phyloP scores from a whole-genome alignment of 176 grass and related monocot genomes.

The Rhynchospora pubera region DNA sequence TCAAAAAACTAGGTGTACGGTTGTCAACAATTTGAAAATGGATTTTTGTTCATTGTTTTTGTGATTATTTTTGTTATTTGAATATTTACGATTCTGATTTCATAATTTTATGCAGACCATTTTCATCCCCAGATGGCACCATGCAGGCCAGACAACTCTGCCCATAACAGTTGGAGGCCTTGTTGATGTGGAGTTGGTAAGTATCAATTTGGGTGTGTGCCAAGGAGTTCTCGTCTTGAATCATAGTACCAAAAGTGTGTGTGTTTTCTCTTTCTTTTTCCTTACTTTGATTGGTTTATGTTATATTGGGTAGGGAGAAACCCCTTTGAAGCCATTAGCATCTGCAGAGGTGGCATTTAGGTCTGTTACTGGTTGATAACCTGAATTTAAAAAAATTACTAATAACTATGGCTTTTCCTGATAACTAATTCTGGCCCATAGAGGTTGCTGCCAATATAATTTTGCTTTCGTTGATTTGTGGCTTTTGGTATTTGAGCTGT shows the following conservation, averaged over 20 bases:
- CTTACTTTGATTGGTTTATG: not conserved
- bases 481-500: not conserved
- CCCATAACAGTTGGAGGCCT: conserved; percentile 79
- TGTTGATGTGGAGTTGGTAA: conserved; percentile 37
- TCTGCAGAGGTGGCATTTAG: not conserved
- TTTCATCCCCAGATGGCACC: conserved; percentile 59
- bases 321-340: not conserved
- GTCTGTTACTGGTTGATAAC: not conserved
- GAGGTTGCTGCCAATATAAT: not conserved
- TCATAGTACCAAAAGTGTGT: not conserved
- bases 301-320: not conserved
- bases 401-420: not conserved
- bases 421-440: not conserved
- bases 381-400: not conserved
- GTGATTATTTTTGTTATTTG: not conserved
- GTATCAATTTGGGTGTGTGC: not conserved
- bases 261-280: not conserved
- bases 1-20: no score
- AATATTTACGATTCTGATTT: conserved; percentile 15
- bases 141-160: conserved; percentile 58
- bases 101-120: conserved; percentile 43
- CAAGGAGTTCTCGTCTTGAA: not conserved
- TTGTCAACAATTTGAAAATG: not conserved
- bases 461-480: not conserved
- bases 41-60: not conserved